Percentiles rank a stretch among this genome's conserved stretches.
phyloP scores from a whole-genome alignment of 1,139 yeast species.

The Maudiozyma humilis region DNA sequence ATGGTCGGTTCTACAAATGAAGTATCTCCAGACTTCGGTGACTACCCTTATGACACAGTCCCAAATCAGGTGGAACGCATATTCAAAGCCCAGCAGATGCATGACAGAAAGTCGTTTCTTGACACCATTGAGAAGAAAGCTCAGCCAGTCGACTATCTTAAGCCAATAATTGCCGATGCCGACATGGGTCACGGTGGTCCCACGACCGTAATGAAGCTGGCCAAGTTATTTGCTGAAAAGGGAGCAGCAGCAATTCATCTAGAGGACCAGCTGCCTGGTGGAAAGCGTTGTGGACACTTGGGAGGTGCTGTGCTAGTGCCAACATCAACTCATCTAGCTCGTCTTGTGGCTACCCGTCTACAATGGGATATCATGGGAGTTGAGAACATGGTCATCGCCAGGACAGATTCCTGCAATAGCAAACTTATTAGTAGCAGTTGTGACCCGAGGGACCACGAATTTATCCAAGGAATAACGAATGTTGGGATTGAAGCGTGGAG shows the following conservation, averaged over 20 bases:
- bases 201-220: slow-evolving; percentile 54
- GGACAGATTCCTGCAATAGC: slow-evolving; percentile 55
- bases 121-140: slow-evolving; percentile 29
- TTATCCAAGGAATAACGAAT: slow-evolving; percentile 42
- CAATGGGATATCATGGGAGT: slow-evolving; percentile 62
- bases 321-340: slow-evolving; percentile 47
- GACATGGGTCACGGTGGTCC: slow-evolving; percentile 67
- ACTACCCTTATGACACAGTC: slow-evolving; percentile 58
- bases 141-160: slow-evolving; percentile 40
- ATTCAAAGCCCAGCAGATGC: slow-evolving; percentile 51
- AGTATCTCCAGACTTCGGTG: slow-evolving; percentile 55
- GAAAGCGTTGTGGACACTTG: slow-evolving; percentile 58
- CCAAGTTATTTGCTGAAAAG: slow-evolving; percentile 54
- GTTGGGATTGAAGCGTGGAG: slow-evolving; percentile 39
- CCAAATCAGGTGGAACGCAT: slow-evolving; percentile 56
- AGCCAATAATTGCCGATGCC: slow-evolving; percentile 60
- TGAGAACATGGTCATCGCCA: slow-evolving; percentile 49
- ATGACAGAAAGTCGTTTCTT: slow-evolving; percentile 47
- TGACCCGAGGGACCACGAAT: slow-evolving; percentile 51
- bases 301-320: slow-evolving; percentile 60
- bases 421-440: slow-evolving; percentile 46
- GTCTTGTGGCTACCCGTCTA: slow-evolving; percentile 51
- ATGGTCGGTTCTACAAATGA: slow-evolving; percentile 50
- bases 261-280: slow-evolving; percentile 59
- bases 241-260: slow-evolving; percentile 61